A percentile compares a stretch with the other conserved stretches of the same genome.
Evolutionary conservation across 768 basidiomycete species (phyloP).

Genomic region (Leucosporidium yakuticum): DNA sequence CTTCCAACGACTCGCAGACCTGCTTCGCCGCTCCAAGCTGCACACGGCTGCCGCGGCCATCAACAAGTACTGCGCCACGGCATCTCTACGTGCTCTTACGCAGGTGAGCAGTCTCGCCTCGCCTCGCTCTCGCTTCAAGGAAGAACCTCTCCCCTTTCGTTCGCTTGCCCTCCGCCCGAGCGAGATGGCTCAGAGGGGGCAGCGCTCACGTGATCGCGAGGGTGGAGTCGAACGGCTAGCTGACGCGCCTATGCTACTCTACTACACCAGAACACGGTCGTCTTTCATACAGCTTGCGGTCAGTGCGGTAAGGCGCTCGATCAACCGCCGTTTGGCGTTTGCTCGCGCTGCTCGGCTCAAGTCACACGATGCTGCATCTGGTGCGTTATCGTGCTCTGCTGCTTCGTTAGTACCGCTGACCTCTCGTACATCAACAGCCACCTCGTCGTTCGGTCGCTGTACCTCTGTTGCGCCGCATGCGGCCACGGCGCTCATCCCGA

Average conservation of each 20-base stretch:
- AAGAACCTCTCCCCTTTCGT: no score
- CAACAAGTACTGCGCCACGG: constrained; percentile 24
- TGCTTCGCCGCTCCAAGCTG: constrained; percentile 21
- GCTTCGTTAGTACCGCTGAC: no score
- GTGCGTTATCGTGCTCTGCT: constrained; percentile 1
- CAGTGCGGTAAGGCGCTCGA: constrained; percentile 28
- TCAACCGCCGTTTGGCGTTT: constrained; percentile 13
- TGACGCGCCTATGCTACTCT: no score
- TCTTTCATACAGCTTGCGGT: constrained; percentile 29
- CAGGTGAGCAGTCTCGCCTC: constrained; percentile 4
- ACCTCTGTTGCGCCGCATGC: constrained; percentile 26
- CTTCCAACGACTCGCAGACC: constrained; percentile 5
- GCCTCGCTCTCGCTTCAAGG: no score
- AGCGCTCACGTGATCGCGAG: no score
- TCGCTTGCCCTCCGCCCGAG: not conserved
- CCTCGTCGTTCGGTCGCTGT: constrained; percentile 14
- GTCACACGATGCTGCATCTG: constrained; percentile 26
- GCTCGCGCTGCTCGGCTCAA: constrained; percentile 9
- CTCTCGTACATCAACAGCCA: constrained; percentile 2
- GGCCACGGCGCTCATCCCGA: constrained; percentile 16
- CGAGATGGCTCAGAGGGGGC: not conserved
- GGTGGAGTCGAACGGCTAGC: no score
- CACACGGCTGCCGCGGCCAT: constrained; percentile 20
- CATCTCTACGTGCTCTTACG: constrained; percentile 4
- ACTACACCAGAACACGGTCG: constrained; percentile 24